Evolutionary conservation across 345 rosid genomes (phyloP), one percentile per base, ranked within the genome.

Genomic region (Salix dunnii): DNA sequence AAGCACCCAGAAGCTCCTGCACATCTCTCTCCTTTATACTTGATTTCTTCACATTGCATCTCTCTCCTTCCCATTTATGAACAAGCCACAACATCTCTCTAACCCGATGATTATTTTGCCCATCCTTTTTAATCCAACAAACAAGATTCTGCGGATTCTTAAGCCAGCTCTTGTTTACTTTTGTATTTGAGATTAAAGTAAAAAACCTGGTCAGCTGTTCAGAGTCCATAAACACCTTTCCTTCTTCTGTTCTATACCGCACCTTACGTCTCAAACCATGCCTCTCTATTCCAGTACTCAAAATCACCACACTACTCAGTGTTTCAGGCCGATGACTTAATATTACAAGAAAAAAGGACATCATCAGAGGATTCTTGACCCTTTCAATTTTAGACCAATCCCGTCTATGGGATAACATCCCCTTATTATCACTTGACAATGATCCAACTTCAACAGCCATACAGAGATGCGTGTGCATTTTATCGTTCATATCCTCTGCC

Each of bases 321-420:
- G 28, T n/a, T 58, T 58, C 10, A 58, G 62, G 62, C 62, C 16
- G 28, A 58, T 58, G 28, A 23, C 62, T 8, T 58, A 58, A n/a
- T 58, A 58, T 58, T 58, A n/a, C 62, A 58, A 58, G 62, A n/a
- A 58, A 58, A 23, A 58, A 58, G 62, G 62, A 58, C 62, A 58
- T 9, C 62, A 23, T 58, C 62, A 58, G 62, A 58, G 62, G 62
- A 58, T n/a, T 58, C 62, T 58, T 58, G 62, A n/a, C 16, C 6
- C 23, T 58, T 58, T n/a, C 27, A 9, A 58, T 23, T n/a, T 58
- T 1, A 14, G n/a, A 58, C 27, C 14, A 4, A 0, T n/a, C 27
- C 11, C 14, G 12, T n/a, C n/a, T 25, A 58, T 4, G 27, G 12
- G 0, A 58, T n/a, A 58, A 58, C 27, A 55, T n/a, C 62, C 62